A percentile compares a stretch with the other conserved stretches of the same genome.
These are phyloP conservation scores for Calonectria fujianensis DNA, from an alignment of 2,329 filamentous ascomycete species.

Conservation along the genomic window DNA sequence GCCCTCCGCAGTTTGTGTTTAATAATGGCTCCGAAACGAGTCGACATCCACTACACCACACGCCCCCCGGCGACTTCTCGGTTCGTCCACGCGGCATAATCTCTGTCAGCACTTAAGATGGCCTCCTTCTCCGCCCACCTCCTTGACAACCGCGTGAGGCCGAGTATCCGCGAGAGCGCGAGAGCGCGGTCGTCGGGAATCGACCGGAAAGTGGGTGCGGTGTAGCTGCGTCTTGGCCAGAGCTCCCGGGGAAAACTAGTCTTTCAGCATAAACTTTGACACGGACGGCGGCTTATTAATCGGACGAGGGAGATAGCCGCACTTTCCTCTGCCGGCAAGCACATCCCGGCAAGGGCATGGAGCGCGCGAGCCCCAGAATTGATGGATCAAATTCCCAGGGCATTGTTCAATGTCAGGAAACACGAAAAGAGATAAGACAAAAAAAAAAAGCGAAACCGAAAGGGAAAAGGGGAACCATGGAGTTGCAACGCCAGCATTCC, in stretches of 20 bases:
- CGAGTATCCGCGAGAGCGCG: neutral
- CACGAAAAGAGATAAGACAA: neutral
- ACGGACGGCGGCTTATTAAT: conserved; percentile 39
- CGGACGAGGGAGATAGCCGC: neutral
- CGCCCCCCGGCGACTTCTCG: conserved; percentile 12
- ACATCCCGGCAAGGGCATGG: neutral
- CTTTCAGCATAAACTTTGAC: neutral
- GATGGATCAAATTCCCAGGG: neutral
- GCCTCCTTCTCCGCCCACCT: neutral
- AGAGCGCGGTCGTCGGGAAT: neutral
- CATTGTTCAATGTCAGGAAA: neutral
- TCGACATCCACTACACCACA: conserved; percentile 7
- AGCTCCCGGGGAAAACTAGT: neutral
- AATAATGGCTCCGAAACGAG: neutral
- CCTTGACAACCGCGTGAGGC: neutral
- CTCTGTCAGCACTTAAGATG: conserved; percentile 35
- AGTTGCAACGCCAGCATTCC: conserved; percentile 44
- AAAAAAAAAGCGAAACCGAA: neutral
- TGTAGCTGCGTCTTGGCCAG: neutral
- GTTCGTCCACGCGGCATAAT: conserved; percentile 26
- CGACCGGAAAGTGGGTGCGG: neutral
- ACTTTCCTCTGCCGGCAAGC: neutral
- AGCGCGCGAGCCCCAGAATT: neutral
- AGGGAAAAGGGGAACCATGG: conserved; percentile 14
- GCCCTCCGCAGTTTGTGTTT: neutral